These are phyloP conservation scores for Pyrenochaeta sp. DNA, from an alignment of 2,329 filamentous ascomycete species.

Conservation along the genomic window DNA sequence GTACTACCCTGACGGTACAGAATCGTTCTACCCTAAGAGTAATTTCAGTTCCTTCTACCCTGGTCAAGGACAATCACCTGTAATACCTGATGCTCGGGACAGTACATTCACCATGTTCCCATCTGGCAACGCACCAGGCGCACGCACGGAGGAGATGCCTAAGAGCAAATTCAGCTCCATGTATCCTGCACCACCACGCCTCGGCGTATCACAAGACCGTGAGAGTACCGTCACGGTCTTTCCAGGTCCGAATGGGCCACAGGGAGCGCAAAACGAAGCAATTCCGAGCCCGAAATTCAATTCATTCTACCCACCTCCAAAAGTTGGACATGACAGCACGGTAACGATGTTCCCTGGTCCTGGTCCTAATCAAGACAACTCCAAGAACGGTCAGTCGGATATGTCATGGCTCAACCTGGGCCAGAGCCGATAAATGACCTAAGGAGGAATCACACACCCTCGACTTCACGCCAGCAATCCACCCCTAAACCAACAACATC, in stretches of 20 bases:
- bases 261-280: conserved; percentile 14
- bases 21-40: conserved; percentile 56
- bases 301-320: conserved; percentile 52
- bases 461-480: not conserved
- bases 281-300: conserved; percentile 63
- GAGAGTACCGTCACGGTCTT: conserved; percentile 59
- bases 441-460: not conserved
- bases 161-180: conserved; percentile 38
- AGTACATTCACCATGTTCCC: conserved; percentile 56
- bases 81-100: conserved; percentile 69
- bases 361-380: conserved; percentile 19
- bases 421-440: conserved; percentile 40
- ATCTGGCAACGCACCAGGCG: conserved; percentile 25
- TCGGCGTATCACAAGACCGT: conserved; percentile 50
- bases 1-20: conserved; percentile 46
- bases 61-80: conserved; percentile 57
- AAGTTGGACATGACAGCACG: conserved; percentile 66
- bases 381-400: conserved; percentile 59
- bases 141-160: conserved; percentile 22
- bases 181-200: conserved; percentile 39
- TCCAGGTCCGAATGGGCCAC: conserved; percentile 35
- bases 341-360: conserved; percentile 43
- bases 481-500: conserved; percentile 9
- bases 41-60: conserved; percentile 62
- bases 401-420: conserved; percentile 85